A percentile compares a stretch with the other conserved stretches of the same genome.
Evolutionary conservation across 1,284 basidiomycete genomes (phyloP).

Genomic region (Malassezia equina): DNA sequence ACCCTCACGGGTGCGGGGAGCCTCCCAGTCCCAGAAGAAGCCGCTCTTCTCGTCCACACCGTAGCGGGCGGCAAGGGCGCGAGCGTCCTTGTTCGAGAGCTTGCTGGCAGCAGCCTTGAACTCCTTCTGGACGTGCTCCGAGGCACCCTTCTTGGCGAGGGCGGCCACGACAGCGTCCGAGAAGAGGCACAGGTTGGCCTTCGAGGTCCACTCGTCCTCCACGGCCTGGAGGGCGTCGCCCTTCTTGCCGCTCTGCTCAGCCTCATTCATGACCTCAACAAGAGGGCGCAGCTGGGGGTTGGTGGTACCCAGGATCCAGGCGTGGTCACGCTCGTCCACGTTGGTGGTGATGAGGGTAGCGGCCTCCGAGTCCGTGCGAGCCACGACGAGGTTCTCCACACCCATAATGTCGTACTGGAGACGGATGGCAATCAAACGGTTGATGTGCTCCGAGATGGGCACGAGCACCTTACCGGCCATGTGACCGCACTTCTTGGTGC

Average conservation of each 20-base stretch:
- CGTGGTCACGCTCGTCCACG: constrained; percentile 89
- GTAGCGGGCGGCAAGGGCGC: constrained; percentile 66
- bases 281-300: constrained; percentile 63
- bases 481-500: constrained; percentile 58
- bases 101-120: constrained; percentile 60
- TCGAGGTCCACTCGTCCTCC: constrained; percentile 73
- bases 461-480: constrained; percentile 68
- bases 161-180: constrained; percentile 64
- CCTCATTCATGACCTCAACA: constrained; percentile 70
- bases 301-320: constrained; percentile 87
- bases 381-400: constrained; percentile 64
- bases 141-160: constrained; percentile 57
- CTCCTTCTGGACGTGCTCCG: constrained; percentile 57
- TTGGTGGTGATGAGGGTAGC: constrained; percentile 93
- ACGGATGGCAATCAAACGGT: constrained; percentile 65
- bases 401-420: constrained; percentile 72
- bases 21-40: constrained; percentile 79
- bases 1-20: constrained; percentile 84
- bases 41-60: constrained; percentile 55
- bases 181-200: constrained; percentile 71
- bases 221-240: constrained; percentile 71
- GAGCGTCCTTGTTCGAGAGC: constrained; percentile 61
- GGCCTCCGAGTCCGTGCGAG: constrained; percentile 72
- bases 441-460: constrained; percentile 66
- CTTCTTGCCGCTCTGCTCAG: constrained; percentile 67